Conservation (phyloP, 257 asterid species). For the Perilla frutescens region DNA sequence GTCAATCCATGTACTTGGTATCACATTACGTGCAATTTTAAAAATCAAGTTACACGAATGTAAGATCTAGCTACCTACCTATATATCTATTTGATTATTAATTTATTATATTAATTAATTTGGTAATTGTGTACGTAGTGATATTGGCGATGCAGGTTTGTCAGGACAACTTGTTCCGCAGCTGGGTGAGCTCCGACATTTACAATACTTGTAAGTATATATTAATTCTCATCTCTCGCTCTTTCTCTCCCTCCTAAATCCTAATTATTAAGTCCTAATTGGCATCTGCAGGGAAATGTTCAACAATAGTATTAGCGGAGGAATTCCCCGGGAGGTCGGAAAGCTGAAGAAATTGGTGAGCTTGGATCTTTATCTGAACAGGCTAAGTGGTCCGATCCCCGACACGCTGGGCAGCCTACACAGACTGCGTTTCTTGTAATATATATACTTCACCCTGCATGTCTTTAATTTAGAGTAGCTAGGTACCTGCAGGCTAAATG, state of each 20-base stretch:
- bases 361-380: constrained; percentile 92
- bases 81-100: background rate
- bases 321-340: constrained; percentile 80
- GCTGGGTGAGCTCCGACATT: constrained; percentile 72
- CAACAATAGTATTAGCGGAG: constrained; percentile 81
- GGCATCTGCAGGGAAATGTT: constrained; percentile 73
- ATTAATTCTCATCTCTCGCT: too few species aligned
- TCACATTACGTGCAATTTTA: constrained; percentile 83
- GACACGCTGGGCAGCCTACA: constrained; percentile 73
- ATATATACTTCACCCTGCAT: too few species aligned
- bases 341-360: constrained; percentile 87
- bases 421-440: constrained; percentile 78
- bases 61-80: constrained; percentile 36
- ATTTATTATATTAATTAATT: constrained; percentile 11
- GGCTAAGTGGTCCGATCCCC: constrained; percentile 75
- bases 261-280: too few species aligned
- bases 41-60: constrained; percentile 85
- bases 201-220: constrained; percentile 84
- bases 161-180: constrained; percentile 80
- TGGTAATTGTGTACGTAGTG: constrained; percentile 54
- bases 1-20: constrained; percentile 97
- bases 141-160: constrained; percentile 91
- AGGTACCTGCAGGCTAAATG: too few species aligned
- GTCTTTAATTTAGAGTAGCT: too few species aligned
- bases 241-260: too few species aligned